Base-by-base conservation (phyloP, 345 rosid genomes). In the Brassica rapa region DNA sequence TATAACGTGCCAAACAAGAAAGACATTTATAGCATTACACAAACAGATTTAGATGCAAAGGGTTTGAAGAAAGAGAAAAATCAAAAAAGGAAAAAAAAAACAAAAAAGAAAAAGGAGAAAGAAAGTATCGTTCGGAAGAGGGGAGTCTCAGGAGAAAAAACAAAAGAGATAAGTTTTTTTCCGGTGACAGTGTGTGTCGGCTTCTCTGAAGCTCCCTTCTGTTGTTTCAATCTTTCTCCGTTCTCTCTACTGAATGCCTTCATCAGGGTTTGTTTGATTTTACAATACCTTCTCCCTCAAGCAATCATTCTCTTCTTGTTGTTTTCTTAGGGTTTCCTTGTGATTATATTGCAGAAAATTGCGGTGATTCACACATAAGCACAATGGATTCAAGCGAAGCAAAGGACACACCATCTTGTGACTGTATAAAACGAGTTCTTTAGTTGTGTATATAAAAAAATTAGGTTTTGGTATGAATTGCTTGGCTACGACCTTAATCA, bases 201-300 rank as follows among this genome's bases (percentile, higher is more conserved):
- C 82, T 71, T 83, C 89, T 86, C 88, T 84, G 87, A 77, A 84
- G 85, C 89, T 86, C 87, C 89, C 80, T 79, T 59, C 65, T 80
- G 71, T 81, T 80, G 4, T 73, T 46, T 46, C 55, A 46, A 46
- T 46, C 55, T 46, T 46, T 46, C 55, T 46, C 55, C 56, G 21
- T 89, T 51, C 88, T 85, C 85, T 80, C 85, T 85, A 51, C 89
- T 88, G 90, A 87, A 93, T 88, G 93, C 94, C 83, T 88, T 82
- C 72, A 82, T 75, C 94, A 86, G 91, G 96, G 96, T 92, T 29
- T 60, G 70, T 80, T 11, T 12, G 29, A 53, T 53, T 2, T 6
- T 32, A 24, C 8, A 6, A 33, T 80, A 2, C 1, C 10, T 62
- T 76, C 25, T 74, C 61, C 33, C 4, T 0, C 80, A 75, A 80